phyloP scores from a whole-genome alignment of 2,329 filamentous ascomycete genomes.

The Trematosphaeria pertusa region DNA sequence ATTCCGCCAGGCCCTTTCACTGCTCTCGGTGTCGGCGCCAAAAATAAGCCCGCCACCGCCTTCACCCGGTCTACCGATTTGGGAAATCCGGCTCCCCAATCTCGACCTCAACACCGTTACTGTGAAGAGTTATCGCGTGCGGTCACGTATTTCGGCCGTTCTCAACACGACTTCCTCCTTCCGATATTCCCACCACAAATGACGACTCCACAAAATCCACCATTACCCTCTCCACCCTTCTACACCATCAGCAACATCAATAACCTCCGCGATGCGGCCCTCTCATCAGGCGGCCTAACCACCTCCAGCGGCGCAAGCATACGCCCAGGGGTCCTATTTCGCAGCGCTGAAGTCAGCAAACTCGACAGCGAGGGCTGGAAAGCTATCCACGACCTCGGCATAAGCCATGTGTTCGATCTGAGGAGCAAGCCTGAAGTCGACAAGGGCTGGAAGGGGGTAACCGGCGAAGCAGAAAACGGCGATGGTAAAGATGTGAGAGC shows the following conservation, averaged over 20 bases:
- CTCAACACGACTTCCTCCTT: too few relatives aligned
- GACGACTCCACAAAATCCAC: too few relatives aligned
- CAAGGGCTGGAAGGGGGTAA: slow-evolving; percentile 34
- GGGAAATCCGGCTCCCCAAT: too few relatives aligned
- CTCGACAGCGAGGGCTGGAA: slow-evolving; percentile 29
- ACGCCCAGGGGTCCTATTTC: slow-evolving; percentile 65
- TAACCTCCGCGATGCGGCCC: slow-evolving; percentile 46
- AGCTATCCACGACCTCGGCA: slow-evolving; percentile 54
- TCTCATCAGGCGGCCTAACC: slow-evolving; percentile 24
- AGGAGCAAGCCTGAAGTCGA: slow-evolving; percentile 68
- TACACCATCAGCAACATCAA: slow-evolving; percentile 37
- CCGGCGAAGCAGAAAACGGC: slow-evolving; percentile 42
- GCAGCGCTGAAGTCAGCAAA: slow-evolving; percentile 69
- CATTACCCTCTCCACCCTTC: too few relatives aligned
- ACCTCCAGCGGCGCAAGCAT: slow-evolving; percentile 49
- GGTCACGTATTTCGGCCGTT: too few relatives aligned
- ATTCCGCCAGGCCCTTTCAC: too few relatives aligned
- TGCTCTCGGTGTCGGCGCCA: too few relatives aligned
- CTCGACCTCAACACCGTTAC: too few relatives aligned
- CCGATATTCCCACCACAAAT: too few relatives aligned
- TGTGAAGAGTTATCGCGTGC: too few relatives aligned
- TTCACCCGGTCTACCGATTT: too few relatives aligned
- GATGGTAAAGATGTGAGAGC: slow-evolving; percentile 43
- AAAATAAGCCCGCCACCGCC: too few relatives aligned
- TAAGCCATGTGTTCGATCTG: slow-evolving; percentile 71